Conservation (phyloP, 73 alveolate genomes). For the Paramecium biaurelia region DNA sequence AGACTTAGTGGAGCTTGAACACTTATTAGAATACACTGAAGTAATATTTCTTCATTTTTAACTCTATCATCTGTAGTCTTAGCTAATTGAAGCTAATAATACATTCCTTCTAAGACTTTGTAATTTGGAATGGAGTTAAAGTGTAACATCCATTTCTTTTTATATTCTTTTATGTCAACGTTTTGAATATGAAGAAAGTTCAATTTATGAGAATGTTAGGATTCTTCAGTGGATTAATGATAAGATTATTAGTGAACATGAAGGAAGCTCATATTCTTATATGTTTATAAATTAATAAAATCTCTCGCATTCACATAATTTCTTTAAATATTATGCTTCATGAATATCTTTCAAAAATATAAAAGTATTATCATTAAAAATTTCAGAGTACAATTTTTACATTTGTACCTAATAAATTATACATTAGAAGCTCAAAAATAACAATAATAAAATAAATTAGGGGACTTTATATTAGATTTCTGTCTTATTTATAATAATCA, state of each 20-base stretch:
- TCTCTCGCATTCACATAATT: not conserved
- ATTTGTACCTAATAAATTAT: not conserved
- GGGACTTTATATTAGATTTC: not conserved
- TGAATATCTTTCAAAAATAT: not conserved
- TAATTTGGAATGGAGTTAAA: not conserved
- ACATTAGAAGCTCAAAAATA: not conserved
- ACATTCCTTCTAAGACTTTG: conserved; percentile 4
- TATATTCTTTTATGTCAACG: not conserved
- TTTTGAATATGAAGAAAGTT: not conserved
- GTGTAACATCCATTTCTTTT: not conserved
- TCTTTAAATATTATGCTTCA: not conserved
- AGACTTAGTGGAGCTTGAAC: not conserved
- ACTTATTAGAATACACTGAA: not conserved
- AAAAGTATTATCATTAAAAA: not conserved
- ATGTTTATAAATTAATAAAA: not conserved
- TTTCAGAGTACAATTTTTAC: not conserved
- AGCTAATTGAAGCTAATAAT: not conserved
- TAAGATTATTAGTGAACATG: conserved; percentile 22
- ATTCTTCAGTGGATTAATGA: conserved; percentile 1
- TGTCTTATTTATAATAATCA: not conserved
- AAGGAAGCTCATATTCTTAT: conserved; percentile 36
- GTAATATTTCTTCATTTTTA: not conserved
- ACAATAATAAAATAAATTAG: not conserved
- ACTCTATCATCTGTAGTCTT: not conserved
- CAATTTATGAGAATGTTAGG: not conserved